Evolutionary conservation across 352 stramenopile species (phyloP).

Genomic region (Pythium dissotocum): DNA sequence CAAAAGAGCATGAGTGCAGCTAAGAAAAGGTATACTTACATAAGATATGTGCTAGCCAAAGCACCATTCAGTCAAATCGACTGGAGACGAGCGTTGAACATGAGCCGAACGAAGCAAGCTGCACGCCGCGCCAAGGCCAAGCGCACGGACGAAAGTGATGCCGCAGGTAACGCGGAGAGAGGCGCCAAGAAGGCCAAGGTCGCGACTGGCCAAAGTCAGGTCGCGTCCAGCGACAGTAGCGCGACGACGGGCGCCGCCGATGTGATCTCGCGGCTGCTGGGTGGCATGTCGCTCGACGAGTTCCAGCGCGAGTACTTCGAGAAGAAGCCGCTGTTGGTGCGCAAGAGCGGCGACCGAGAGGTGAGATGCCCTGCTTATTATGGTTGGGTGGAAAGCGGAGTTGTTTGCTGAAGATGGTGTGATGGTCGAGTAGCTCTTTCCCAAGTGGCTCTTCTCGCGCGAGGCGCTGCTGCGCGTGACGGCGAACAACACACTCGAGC

Average conservation of each 20-base stretch:
- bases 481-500: conserved; percentile 52
- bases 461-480: conserved; percentile 66
- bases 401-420: neutral
- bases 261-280: conserved; percentile 51
- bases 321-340: conserved; percentile 80
- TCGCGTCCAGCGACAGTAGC: neutral
- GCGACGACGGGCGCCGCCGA: neutral
- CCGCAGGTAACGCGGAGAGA: conserved; percentile 7
- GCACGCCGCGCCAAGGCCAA: conserved; percentile 43
- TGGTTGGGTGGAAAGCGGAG: neutral
- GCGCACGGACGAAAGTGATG: conserved; percentile 24
- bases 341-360: conserved; percentile 44
- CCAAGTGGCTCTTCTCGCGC: conserved; percentile 61
- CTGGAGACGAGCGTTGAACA: conserved; percentile 29
- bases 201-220: conserved; percentile 14
- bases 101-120: conserved; percentile 53
- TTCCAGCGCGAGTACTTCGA: conserved; percentile 84
- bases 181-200: conserved; percentile 45
- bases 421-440: conserved; percentile 43
- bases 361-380: conserved; percentile 15
- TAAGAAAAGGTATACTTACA: conserved; percentile 6
- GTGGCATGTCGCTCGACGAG: conserved; percentile 54
- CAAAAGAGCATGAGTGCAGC: neutral
- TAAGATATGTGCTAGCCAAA: neutral
- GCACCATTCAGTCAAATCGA: neutral